phyloP scores from a whole-genome alignment of 805 yeast species.

The Zygosaccharomyces bailii region DNA sequence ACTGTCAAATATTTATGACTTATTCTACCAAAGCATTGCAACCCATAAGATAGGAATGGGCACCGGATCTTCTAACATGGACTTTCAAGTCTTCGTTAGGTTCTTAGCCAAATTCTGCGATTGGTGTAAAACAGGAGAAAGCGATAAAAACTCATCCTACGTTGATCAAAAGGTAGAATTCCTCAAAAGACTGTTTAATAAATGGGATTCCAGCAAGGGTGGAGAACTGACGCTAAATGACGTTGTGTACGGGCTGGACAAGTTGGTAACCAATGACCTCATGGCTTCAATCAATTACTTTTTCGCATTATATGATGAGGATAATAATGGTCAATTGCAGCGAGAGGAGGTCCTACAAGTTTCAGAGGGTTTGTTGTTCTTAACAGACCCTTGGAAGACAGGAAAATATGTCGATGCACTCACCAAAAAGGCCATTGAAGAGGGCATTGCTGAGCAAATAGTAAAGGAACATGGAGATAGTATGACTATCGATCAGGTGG shows the following conservation, averaged over 20 bases:
- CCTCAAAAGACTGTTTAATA: slow-evolving; percentile 57
- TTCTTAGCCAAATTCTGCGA: slow-evolving; percentile 79
- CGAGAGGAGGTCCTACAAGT: slow-evolving; percentile 77
- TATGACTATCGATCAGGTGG: slow-evolving; percentile 40
- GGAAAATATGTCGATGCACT: slow-evolving; percentile 60
- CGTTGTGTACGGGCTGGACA: slow-evolving; percentile 69
- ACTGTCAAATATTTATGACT: slow-evolving; percentile 72
- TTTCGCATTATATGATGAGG: slow-evolving; percentile 68
- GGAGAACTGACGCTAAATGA: slow-evolving; percentile 65
- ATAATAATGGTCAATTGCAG: slow-evolving; percentile 57
- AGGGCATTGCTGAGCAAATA: slow-evolving; percentile 62
- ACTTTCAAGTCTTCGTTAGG: slow-evolving; percentile 60
- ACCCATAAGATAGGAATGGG: slow-evolving; percentile 56
- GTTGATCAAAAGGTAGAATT: slow-evolving; percentile 43
- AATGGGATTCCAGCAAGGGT: slow-evolving; percentile 62
- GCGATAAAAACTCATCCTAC: slow-evolving; percentile 35
- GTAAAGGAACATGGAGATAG: slow-evolving; percentile 34
- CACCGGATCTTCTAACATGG: slow-evolving; percentile 64
- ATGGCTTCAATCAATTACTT: slow-evolving; percentile 77
- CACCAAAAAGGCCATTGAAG: slow-evolving; percentile 61
- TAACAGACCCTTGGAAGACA: slow-evolving; percentile 85
- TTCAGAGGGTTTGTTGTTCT: slow-evolving; percentile 79
- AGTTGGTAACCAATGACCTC: slow-evolving; percentile 64
- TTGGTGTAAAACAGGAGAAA: slow-evolving; percentile 54
- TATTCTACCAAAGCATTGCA: slow-evolving; percentile 74